Base-by-base conservation (phyloP, 148 eudicot species). In the Rhododendron vialii region DNA sequence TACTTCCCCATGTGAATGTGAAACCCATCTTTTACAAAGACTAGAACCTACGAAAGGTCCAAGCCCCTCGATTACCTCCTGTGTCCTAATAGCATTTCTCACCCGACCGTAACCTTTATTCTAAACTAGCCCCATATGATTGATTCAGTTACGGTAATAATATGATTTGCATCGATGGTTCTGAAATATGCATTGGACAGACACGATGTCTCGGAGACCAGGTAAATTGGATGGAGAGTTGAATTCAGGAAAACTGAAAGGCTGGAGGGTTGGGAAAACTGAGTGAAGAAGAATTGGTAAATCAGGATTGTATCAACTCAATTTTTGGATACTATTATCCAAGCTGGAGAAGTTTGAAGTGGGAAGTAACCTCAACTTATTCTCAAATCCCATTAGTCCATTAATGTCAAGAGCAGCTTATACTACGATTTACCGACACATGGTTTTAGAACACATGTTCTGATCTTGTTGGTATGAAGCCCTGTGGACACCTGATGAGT, bases 1-100 rank as follows among this genome's bases (percentile, higher is more conserved):
- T 84, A 26, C 65, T 50, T 86, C 47, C 85, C 88, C 87, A 87
- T 88, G 87, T 85, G 89, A 74, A 78, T 69, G 81, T 57, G 69
- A 53, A 26, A 22, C 81, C 84, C 35, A 30, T 41, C 57, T 4
- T 53, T 83, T 63, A 30, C 33, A 67, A 55, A 67, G 74, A n/a
- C 12, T 10, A 33, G 13, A 14, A 33, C 38, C 36, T 30, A 78
- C 53, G 38, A 48, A 11, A 17, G 69, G 76, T 30, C 80, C 10
- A 24, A 81, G 18, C 85, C 63, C 63, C 53, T 84, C 81, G 73
- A 83, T 86, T 71, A 13, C 36, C 36, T 28, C 17, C 75, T 28
- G 38, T 69, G 33, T 28, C 36, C 36, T 28, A 69, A 0, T 69
- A 30, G 76, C 41, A 71, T 17, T 71, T 30, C 41, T 33, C 76